A percentile compares a stretch with the other conserved stretches of the same genome.
These are phyloP conservation scores for Aspergillus sp. DNA, from an alignment of 2,329 filamentous ascomycete genomes.

Conservation along the genomic window DNA sequence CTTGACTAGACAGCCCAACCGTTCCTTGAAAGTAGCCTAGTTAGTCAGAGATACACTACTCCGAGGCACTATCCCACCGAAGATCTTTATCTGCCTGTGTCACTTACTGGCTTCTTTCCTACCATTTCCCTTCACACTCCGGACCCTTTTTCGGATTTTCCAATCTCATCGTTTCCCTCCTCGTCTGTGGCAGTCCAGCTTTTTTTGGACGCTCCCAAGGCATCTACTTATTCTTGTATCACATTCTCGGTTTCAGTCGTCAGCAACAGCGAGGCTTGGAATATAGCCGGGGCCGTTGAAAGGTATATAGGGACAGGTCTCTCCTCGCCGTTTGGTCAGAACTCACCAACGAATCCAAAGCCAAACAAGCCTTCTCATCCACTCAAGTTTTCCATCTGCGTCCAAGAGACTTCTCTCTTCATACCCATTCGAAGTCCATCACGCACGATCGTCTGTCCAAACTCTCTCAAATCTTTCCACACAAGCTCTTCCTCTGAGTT, in stretches of 20 bases:
- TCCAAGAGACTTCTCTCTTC: not conserved
- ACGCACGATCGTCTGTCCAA: not conserved
- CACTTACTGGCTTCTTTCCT: slow-evolving; percentile 7
- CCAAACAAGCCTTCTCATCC: not conserved
- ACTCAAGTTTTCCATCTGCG: not conserved
- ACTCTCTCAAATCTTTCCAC: not conserved
- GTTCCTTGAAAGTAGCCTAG: slow-evolving; percentile 4
- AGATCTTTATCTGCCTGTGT: slow-evolving; percentile 24
- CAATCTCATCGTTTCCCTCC: slow-evolving; percentile 11
- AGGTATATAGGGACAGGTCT: slow-evolving; percentile 19
- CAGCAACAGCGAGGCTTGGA: slow-evolving; percentile 2
- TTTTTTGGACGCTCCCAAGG: slow-evolving; percentile 4
- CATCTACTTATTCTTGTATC: slow-evolving; percentile 17
- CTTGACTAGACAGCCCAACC: slow-evolving; percentile 5
- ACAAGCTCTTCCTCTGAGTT: not conserved
- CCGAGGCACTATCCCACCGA: slow-evolving; percentile 15
- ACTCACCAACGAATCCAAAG: not conserved
- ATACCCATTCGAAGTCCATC: not conserved
- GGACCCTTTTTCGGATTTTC: not conserved
- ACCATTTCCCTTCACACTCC: slow-evolving; percentile 6
- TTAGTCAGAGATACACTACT: slow-evolving; percentile 7
- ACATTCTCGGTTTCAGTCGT: slow-evolving; percentile 12
- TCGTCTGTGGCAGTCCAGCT: slow-evolving; percentile 8
- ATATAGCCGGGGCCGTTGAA: not conserved
- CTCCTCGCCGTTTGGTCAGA: slow-evolving; percentile 1